Conservation (phyloP, 768 basidiomycete genomes). For the Dioszegia aurantiaca region DNA sequence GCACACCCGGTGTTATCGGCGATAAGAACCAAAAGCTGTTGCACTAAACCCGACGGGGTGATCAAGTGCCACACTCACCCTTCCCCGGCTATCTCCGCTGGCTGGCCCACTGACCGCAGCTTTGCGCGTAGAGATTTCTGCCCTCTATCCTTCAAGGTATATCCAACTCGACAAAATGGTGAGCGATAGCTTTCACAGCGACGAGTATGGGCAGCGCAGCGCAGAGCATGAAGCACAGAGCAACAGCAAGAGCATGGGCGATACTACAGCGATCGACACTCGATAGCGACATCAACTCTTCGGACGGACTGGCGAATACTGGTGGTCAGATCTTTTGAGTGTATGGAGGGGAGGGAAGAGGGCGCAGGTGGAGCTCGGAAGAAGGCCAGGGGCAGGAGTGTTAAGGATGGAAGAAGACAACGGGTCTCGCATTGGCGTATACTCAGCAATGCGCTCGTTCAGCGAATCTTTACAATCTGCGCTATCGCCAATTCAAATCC, state of each 20-base stretch:
- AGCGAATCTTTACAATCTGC: too few species aligned
- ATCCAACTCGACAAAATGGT: conserved; percentile 33
- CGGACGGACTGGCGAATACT: too few species aligned
- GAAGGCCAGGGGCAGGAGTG: too few species aligned
- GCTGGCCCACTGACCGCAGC: neutral
- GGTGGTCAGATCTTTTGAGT: too few species aligned
- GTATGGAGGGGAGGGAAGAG: neutral
- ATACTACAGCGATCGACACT: neutral
- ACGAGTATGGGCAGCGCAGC: neutral
- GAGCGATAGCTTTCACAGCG: conserved; percentile 10
- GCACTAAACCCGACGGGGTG: neutral
- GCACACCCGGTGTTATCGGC: conserved; percentile 4
- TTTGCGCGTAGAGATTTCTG: neutral
- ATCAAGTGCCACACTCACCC: conserved; percentile 6
- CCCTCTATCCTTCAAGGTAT: conserved; percentile 24
- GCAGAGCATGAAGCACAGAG: neutral
- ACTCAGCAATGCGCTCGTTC: too few species aligned
- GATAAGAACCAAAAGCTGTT: conserved; percentile 9
- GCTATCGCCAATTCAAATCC: neutral
- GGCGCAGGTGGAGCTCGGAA: too few species aligned
- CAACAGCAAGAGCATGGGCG: neutral
- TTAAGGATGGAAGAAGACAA: too few species aligned
- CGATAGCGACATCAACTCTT: conserved; percentile 2
- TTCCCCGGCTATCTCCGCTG: conserved; percentile 1
- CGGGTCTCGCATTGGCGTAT: too few species aligned